phyloP scores from a whole-genome alignment of 1,139 yeast species.

The Protomyces arabidopsidicola region DNA sequence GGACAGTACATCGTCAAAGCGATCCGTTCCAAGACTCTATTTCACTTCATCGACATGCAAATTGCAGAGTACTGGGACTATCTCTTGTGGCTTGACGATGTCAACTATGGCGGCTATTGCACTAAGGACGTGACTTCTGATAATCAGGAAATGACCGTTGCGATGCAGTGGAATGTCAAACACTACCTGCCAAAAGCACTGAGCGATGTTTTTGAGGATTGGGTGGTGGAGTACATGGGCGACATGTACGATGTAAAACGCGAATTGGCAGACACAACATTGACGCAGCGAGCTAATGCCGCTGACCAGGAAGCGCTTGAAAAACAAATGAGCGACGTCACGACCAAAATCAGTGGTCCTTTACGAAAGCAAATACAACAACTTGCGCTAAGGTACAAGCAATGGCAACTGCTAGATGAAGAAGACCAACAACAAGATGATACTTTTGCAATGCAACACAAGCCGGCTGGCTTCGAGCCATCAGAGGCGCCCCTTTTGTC shows the following conservation, averaged over 20 bases:
- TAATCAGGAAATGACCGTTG: conserved; percentile 41
- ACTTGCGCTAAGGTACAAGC: conserved; percentile 43
- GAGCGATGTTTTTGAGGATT: conserved; percentile 79
- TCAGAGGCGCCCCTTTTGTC: conserved; percentile 71
- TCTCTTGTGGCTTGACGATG: conserved; percentile 89
- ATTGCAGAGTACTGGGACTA: conserved; percentile 85
- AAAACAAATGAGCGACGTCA: conserved; percentile 7
- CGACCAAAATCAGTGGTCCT: conserved; percentile 40
- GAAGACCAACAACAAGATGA: conserved; percentile 58
- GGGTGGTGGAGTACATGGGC: conserved; percentile 75
- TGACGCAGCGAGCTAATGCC: conserved; percentile 42
- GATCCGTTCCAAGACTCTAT: conserved; percentile 73
- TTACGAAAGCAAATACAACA: conserved; percentile 62
- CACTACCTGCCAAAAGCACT: conserved; percentile 68
- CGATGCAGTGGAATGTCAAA: conserved; percentile 78
- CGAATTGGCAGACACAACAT: conserved; percentile 15
- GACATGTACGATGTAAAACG: conserved; percentile 56
- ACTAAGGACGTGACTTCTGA: conserved; percentile 6
- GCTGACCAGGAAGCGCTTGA: conserved; percentile 35
- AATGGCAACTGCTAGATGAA: conserved; percentile 68
- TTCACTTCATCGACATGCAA: conserved; percentile 70
- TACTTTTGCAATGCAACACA: conserved; percentile 66
- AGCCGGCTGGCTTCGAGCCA: conserved; percentile 65
- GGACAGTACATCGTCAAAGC: conserved; percentile 83
- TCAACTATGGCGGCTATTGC: conserved; percentile 73